Percentiles rank a stretch among this genome's conserved stretches.
These are phyloP conservation scores for Phytophthora foliorum DNA, from an alignment of 352 stramenopile genomes.

Conservation along the genomic window DNA sequence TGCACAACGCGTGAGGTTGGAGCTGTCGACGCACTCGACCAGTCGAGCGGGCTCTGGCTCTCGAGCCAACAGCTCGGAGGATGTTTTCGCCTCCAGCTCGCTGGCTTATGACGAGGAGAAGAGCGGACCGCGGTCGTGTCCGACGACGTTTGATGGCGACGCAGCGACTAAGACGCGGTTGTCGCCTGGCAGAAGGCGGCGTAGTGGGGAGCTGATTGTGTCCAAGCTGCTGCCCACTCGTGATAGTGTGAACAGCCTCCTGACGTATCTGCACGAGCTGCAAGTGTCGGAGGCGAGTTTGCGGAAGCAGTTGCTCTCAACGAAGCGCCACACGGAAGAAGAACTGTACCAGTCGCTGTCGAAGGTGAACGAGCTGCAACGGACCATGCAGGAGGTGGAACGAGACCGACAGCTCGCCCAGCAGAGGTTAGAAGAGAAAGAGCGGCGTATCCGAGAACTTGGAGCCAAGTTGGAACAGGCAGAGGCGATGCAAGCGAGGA, in stretches of 20 bases:
- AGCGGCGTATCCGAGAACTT: constrained; percentile 42
- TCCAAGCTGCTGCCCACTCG: constrained; percentile 64
- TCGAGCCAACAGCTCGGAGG: constrained; percentile 40
- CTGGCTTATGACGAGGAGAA: constrained; percentile 39
- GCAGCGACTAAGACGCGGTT: constrained; percentile 20
- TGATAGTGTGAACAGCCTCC: constrained; percentile 65
- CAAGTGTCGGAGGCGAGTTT: constrained; percentile 68
- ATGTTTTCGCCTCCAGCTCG: constrained; percentile 25
- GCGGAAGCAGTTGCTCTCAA: constrained; percentile 63
- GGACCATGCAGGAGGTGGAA: constrained; percentile 32
- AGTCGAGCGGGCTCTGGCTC: constrained; percentile 37
- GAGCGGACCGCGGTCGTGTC: constrained; percentile 47
- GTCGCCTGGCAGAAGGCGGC: constrained; percentile 12
- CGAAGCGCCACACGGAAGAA: constrained; percentile 50
- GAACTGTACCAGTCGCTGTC: constrained; percentile 45
- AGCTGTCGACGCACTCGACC: constrained; percentile 36
- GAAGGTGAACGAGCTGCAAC: constrained; percentile 31
- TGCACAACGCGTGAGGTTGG: constrained; percentile 68
- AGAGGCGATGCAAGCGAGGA: constrained; percentile 21
- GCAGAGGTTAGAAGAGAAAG: constrained; percentile 44
- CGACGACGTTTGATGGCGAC: constrained; percentile 34
- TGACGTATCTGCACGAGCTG: constrained; percentile 78
- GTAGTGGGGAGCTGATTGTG: constrained; percentile 43
- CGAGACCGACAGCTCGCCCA: constrained; percentile 27
- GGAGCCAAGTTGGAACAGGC: constrained; percentile 37